phyloP scores from a whole-genome alignment of 257 asterid genomes.

The Knoxia roxburghii region DNA sequence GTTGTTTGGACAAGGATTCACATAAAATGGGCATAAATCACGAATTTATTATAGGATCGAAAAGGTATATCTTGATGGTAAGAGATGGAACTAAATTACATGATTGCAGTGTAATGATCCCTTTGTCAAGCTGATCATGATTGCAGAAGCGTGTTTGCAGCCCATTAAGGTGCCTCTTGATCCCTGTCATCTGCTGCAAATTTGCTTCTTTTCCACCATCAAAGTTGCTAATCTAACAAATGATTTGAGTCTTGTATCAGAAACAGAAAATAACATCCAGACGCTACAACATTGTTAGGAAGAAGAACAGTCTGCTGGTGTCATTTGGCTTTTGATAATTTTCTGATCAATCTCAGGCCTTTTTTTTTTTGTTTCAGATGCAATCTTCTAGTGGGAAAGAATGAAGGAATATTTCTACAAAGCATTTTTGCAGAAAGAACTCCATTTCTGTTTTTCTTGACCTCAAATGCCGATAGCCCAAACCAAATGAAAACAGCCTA shows the following conservation, averaged over 20 bases:
- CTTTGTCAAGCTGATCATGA: constrained; percentile 39
- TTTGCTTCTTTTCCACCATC: constrained; percentile 18
- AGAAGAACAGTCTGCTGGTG: not conserved
- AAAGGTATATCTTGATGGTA: not conserved
- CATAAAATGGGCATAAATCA: too few relatives aligned
- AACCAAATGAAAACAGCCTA: not conserved
- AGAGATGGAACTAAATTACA: constrained; percentile 33
- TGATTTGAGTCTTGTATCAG: constrained; percentile 8
- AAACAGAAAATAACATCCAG: not conserved
- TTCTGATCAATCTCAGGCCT: not conserved
- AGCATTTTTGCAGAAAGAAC: not conserved
- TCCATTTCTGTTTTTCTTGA: not conserved
- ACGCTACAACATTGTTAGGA: not conserved
- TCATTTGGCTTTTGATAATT: not conserved
- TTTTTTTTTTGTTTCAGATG: not conserved
- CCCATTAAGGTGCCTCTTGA: constrained; percentile 46
- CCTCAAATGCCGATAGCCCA: not conserved
- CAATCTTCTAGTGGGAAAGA: not conserved
- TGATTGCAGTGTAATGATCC: constrained; percentile 52
- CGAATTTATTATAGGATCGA: too few relatives aligned
- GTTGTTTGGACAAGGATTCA: not conserved
- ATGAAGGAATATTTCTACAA: not conserved
- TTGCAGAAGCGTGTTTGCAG: constrained; percentile 30
- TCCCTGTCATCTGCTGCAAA: constrained; percentile 23
- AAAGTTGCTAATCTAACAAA: not conserved